Conservation (phyloP, 2,329 filamentous ascomycete species). For the Clonostachys byssicola region DNA sequence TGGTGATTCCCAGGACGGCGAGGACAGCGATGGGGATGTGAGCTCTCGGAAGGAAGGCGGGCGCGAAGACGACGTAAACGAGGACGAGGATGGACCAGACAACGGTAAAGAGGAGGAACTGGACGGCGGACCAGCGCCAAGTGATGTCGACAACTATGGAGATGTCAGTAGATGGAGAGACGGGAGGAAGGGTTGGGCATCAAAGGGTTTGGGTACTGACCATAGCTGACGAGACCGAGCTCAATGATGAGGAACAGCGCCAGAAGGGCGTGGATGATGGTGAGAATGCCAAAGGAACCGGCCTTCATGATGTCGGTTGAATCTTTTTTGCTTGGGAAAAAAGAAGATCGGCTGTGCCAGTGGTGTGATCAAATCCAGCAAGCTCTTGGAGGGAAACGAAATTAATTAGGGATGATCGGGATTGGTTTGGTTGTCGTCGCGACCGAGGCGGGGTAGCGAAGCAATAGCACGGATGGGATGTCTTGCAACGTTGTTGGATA, state of each 20-base stretch:
- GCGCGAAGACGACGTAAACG: constrained; percentile 65
- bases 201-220: constrained; percentile 36
- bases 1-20: constrained; percentile 65
- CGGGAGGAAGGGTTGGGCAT: constrained; percentile 3
- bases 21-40: constrained; percentile 65
- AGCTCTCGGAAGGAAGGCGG: constrained; percentile 54
- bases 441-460: too few relatives aligned
- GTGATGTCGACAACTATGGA: constrained; percentile 9
- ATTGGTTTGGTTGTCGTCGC: too few relatives aligned
- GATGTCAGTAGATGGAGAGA: not conserved
- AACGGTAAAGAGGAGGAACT: constrained; percentile 75
- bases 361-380: too few relatives aligned
- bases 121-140: constrained; percentile 35
- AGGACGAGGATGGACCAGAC: constrained; percentile 74
- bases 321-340: too few relatives aligned
- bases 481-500: too few relatives aligned
- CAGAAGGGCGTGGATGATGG: constrained; percentile 64
- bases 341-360: too few relatives aligned
- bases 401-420: too few relatives aligned
- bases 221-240: constrained; percentile 69
- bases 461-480: too few relatives aligned
- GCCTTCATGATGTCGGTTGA: constrained; percentile 1
- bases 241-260: constrained; percentile 68
- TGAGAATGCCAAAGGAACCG: constrained; percentile 39
- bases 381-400: too few relatives aligned